These are phyloP conservation scores for Skeletonema tropicum DNA, from an alignment of 108 stramenopile species.

Conservation along the genomic window DNA sequence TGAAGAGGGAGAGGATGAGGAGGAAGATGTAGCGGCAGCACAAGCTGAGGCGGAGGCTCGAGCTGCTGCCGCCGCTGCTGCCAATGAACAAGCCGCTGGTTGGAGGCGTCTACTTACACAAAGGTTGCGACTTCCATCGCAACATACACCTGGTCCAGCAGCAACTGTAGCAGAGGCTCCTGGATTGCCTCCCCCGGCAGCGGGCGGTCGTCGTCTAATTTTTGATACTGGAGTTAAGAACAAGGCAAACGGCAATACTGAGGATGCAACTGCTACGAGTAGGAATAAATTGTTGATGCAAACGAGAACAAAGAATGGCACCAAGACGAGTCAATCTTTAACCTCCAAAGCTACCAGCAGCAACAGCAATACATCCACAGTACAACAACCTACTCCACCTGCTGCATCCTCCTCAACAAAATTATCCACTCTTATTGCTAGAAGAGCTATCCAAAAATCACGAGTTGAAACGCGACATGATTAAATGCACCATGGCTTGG, in stretches of 20 bases:
- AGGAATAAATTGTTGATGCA: conserved; percentile 8
- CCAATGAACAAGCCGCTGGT: neutral
- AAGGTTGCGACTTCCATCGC: conserved; percentile 39
- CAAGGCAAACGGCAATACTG: neutral
- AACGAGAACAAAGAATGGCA: conserved; percentile 1
- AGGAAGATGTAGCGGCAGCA: neutral
- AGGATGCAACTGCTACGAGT: neutral
- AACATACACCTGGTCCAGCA: conserved; percentile 32
- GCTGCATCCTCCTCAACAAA: neutral
- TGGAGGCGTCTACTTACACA: conserved; percentile 12
- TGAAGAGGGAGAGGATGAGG: neutral
- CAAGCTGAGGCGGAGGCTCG: conserved; percentile 9
- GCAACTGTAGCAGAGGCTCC: neutral
- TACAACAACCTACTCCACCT: neutral
- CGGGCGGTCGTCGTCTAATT: conserved; percentile 31
- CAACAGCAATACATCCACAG: neutral
- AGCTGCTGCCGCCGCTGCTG: conserved; percentile 2
- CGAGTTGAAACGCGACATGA: neutral
- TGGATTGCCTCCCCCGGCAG: conserved; percentile 22
- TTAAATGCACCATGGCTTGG: neutral
- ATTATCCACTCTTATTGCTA: neutral
- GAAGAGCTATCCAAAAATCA: neutral
- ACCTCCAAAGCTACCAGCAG: neutral
- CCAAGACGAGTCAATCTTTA: neutral
- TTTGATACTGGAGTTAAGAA: conserved; percentile 26